phyloP scores from a whole-genome alignment of 345 rosid genomes.

The Gossypium longicalyx region DNA sequence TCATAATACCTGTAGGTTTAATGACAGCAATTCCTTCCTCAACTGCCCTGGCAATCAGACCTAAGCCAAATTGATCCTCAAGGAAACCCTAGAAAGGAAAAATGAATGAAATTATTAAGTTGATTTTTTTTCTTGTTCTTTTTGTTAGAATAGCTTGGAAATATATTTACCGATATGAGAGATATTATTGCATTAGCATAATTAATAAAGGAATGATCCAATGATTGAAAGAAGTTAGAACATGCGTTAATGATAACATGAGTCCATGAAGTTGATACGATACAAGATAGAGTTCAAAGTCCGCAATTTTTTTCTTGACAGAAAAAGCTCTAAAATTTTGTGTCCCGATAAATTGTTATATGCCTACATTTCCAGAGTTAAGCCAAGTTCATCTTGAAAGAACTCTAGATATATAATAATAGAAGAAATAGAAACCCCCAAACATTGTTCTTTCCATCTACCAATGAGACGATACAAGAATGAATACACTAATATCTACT shows the following conservation, averaged over 20 bases:
- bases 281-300: not conserved
- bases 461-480: not conserved
- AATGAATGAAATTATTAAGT: not conserved
- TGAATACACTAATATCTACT: not conserved
- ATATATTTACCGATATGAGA: not conserved
- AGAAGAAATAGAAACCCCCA: not conserved
- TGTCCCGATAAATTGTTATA: not conserved
- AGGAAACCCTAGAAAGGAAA: slow-evolving; percentile 64
- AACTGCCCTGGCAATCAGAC: slow-evolving; percentile 91
- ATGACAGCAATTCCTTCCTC: slow-evolving; percentile 97
- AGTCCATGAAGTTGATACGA: not conserved
- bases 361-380: not conserved
- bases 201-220: not conserved
- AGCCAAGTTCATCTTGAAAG: not conserved
- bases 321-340: not conserved
- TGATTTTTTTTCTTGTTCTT: not conserved
- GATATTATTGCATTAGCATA: not conserved
- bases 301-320: not conserved
- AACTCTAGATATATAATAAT: not conserved
- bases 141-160: not conserved
- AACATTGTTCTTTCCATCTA: not conserved
- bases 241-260: not conserved
- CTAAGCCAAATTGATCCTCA: slow-evolving; percentile 98
- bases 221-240: not conserved
- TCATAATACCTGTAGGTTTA: slow-evolving; percentile 87